phyloP scores from a whole-genome alignment of 1,284 basidiomycete genomes.

The Irpex lacteus region DNA sequence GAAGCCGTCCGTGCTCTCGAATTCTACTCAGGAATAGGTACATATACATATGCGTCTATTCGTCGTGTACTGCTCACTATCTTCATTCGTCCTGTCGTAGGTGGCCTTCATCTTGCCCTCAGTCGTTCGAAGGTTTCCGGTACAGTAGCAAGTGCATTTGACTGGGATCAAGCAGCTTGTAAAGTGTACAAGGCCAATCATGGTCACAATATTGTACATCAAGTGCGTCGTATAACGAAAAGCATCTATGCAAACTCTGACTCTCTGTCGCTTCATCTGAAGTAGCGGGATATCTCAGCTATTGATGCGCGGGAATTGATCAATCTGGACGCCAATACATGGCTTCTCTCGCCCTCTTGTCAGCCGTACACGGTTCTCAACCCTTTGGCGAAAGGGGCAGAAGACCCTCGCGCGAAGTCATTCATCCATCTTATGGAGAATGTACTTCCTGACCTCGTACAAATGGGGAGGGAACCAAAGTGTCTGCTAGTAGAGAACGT shows the following conservation, averaged over 20 bases:
- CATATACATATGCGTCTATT: not conserved
- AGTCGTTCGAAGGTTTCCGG: conserved; percentile 43
- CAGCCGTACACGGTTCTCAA: conserved; percentile 80
- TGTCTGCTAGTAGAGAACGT: conserved; percentile 75
- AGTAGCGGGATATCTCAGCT: conserved; percentile 60
- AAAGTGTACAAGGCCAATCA: conserved; percentile 63
- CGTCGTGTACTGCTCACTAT: not conserved
- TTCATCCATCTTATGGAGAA: conserved; percentile 66
- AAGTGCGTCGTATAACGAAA: conserved; percentile 39
- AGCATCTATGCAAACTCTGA: not conserved
- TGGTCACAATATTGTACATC: conserved; percentile 41
- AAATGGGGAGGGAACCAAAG: conserved; percentile 42
- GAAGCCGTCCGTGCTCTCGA: conserved; percentile 51
- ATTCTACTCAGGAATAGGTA: conserved; percentile 77
- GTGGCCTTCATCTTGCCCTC: conserved; percentile 71
- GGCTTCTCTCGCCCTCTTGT: conserved; percentile 77
- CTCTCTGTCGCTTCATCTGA: not conserved
- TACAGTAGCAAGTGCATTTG: conserved; percentile 58
- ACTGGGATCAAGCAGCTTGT: conserved; percentile 75
- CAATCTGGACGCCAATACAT: conserved; percentile 48
- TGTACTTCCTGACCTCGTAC: conserved; percentile 61
- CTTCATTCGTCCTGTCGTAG: conserved; percentile 32
- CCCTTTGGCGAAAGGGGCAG: conserved; percentile 61
- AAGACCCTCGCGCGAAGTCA: conserved; percentile 71
- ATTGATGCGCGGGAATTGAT: conserved; percentile 48